phyloP scores from a whole-genome alignment of 495 filamentous ascomycete species.

The Penicillium longicatenatum region DNA sequence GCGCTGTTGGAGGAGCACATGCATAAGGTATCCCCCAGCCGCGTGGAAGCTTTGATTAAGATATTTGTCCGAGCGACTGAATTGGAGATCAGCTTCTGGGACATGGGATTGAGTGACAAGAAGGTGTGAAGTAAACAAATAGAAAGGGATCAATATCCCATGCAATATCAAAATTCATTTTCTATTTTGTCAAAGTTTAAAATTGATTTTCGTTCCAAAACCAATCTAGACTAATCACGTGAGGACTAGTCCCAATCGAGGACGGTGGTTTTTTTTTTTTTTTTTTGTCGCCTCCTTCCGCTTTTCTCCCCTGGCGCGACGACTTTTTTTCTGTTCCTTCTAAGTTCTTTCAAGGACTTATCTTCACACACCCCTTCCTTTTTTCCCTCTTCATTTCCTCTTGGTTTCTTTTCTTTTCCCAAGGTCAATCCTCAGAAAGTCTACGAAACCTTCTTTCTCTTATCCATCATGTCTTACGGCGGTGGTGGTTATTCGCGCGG shows the following conservation, averaged over 20 bases:
- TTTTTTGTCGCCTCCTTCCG: conserved; percentile 22
- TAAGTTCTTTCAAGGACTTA: conserved; percentile 11
- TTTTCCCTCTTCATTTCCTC: conserved; percentile 28
- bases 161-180: too few species aligned
- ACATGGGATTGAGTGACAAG: conserved; percentile 62
- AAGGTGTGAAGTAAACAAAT: conserved; percentile 20
- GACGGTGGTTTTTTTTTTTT: conserved; percentile 2
- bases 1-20: conserved; percentile 73
- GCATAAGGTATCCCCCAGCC: conserved; percentile 63
- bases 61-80: conserved; percentile 89
- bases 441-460: conserved; percentile 14
- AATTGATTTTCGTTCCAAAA: neutral
- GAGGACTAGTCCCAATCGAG: neutral
- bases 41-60: conserved; percentile 77
- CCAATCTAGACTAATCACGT: conserved; percentile 2
- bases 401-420: conserved; percentile 26
- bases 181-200: too few species aligned
- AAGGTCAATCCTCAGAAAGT: conserved; percentile 16
- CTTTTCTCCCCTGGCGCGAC: conserved; percentile 27
- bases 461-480: conserved; percentile 69
- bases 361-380: conserved; percentile 16
- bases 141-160: neutral
- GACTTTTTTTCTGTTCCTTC: conserved; percentile 27
- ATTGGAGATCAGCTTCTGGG: conserved; percentile 89
- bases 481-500: conserved; percentile 63